Evolutionary conservation across 2,329 filamentous ascomycete genomes (phyloP), one percentile per base, ranked within the genome.

Genomic region (Ophiostoma quercus): DNA sequence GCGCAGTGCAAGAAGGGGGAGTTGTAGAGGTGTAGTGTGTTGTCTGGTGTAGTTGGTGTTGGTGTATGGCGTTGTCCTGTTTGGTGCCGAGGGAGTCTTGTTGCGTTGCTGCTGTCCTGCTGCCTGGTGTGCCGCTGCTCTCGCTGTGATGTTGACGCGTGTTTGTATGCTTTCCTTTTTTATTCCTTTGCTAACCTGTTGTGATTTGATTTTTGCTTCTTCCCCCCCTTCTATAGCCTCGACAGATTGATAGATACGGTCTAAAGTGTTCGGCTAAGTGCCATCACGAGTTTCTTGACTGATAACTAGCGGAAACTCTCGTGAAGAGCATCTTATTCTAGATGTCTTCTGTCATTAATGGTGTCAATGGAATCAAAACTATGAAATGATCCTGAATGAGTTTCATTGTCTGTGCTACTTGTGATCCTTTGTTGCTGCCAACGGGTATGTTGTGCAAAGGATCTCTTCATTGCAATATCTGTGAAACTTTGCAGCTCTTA

Each of bases 1-100:
- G 39, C 11, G 9, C 54, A 32, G 19, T 51, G 54, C 47, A 70
- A 68, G 34, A 70, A 72, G 69, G 37, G n/a, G 1, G 69, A 72
- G 62, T 66, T 73, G 25, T 73, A 34, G 29, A 34, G 11, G 14
- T 62, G 57, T 62, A 25, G 51, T 57, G 51, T 25, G 22, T 22
- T 9, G 6, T 25, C n/a, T 25, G n/a, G 51, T 57, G 51, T 25
- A 22, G 51, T 25, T 34, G 34, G n/a, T 54, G 47, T 54, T 54
- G 47, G 22, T 29, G 43, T n/a, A 47, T 47, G 43, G 43, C 43
- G 43, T 47, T 47, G 51, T 25, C 25, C 12, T 34, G 12, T n/a
- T 4, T 34, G 57, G 14, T 34, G 57, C 51, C 16, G 8, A n/a
- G 14, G 19, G 51, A n/a, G n/a, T 57, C 7, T 25, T 57, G 19